Conservation (phyloP, 768 basidiomycete genomes). For the Suillus luteus region DNA sequence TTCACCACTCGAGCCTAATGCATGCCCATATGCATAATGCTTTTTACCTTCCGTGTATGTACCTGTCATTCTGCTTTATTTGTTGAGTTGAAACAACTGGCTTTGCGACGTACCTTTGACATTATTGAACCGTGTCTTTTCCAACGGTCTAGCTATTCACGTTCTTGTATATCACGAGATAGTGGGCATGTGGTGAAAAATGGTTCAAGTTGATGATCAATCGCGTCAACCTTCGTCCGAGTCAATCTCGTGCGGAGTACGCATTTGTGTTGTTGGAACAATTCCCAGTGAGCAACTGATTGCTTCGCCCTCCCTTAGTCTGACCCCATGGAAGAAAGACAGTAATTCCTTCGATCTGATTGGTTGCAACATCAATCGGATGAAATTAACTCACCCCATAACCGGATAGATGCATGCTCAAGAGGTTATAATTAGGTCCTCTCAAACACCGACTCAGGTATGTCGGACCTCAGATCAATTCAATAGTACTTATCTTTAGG, state of each 20-base stretch:
- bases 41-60: background rate
- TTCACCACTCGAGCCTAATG: background rate
- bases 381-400: background rate
- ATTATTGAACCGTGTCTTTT: background rate
- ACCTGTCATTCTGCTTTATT: background rate
- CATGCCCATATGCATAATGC: background rate
- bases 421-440: background rate
- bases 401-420: background rate
- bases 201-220: too few relatives aligned
- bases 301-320: background rate
- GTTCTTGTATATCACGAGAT: background rate
- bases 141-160: background rate
- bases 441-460: background rate
- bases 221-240: background rate
- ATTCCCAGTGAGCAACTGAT: background rate
- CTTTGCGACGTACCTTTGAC: background rate
- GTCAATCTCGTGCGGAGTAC: background rate
- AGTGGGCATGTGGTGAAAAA: background rate
- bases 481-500: background rate
- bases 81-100: background rate
- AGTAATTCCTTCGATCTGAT: background rate
- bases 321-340: background rate
- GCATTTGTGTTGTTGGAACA: background rate
- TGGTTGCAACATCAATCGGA: background rate
- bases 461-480: background rate